Evolutionary conservation across 176 grass and related monocot genomes (phyloP), one percentile per base, ranked within the genome.

Genomic region (Eleusine indica): DNA sequence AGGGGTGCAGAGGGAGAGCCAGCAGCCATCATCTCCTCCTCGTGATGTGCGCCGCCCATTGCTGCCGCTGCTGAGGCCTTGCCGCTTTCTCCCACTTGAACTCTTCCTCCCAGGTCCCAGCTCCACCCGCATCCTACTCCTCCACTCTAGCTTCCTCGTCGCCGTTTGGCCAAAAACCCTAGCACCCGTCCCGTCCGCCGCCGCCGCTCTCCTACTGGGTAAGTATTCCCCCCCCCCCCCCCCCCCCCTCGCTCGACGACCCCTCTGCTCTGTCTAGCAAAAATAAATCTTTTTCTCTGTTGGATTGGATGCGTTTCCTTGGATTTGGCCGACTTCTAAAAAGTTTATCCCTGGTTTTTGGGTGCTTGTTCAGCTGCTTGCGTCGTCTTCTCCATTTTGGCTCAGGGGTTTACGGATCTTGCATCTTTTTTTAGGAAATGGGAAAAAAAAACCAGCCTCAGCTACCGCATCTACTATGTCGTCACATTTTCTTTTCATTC

Each of bases 381-480:
- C 30, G 66, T 46, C 63, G 5, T 56, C 22, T 52, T 76, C 61
- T n/a, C 39, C 1, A 21, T 75, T 76, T 8, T 16, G 17, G 18
- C 5, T 2, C 56, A 9, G 56, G 29, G 88, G 66, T 82, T 89
- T 82, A 66, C 78, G 83, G 88, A 89, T 89, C 88, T 89, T 40
- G 88, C 72, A 82, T 86, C 79, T 57, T 77, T 82, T 22, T 6
- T 29, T 16, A 16, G 0, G 39, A 40, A 38, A 70, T n/a, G 49
- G 28, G n/a, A 15, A 17, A 7, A 80, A 7, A 80, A 78, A 73
- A 58, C 74, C 74, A 13, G 62, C 72, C 73, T 19, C 83, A 78
- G 67, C 83, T 62, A 83, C 88, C 58, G 29, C 79, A 89, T 89
- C 78, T 85, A 17, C 78, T 85, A 17, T 89, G 82, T 82, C 56